Evolutionary conservation across 805 yeast species (phyloP).

Genomic region (Cyberlindnera americana): DNA sequence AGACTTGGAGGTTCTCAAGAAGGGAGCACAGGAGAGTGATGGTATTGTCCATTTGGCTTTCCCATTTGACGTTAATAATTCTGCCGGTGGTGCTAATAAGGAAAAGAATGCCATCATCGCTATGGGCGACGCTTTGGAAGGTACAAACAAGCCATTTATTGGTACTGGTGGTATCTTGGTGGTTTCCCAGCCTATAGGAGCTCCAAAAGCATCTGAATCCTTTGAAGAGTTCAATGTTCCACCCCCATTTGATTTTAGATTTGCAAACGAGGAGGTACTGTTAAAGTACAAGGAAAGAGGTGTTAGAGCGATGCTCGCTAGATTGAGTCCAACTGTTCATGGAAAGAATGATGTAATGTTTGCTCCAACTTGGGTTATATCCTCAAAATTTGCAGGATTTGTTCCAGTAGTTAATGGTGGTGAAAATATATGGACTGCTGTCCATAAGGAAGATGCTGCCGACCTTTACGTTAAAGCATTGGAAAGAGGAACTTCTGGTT

Average conservation of each 20-base stretch:
- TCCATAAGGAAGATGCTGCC: conserved; percentile 33
- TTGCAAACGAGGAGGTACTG: conserved; percentile 16
- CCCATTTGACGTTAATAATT: conserved; percentile 30
- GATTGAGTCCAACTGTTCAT: conserved; percentile 35
- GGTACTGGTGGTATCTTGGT: conserved; percentile 24
- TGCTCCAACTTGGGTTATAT: conserved; percentile 21
- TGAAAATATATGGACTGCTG: conserved; percentile 31
- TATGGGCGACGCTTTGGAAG: conserved; percentile 28
- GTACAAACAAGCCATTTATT: conserved; percentile 29
- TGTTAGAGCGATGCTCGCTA: conserved; percentile 24
- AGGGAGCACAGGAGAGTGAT: conserved; percentile 31
- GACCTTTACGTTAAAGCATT: conserved; percentile 27
- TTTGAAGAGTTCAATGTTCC: not conserved
- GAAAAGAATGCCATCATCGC: conserved; percentile 30
- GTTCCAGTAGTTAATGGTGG: conserved; percentile 36
- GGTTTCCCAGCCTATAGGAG: conserved; percentile 6
- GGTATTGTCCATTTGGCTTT: conserved; percentile 37
- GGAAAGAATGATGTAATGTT: conserved; percentile 31
- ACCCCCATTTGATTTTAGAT: conserved; percentile 9
- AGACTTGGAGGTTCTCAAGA: conserved; percentile 28
- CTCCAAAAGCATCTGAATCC: conserved; percentile 9
- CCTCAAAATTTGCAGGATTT: conserved; percentile 30
- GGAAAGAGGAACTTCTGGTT: conserved; percentile 28
- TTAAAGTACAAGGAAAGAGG: conserved; percentile 23
- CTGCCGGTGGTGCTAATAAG: conserved; percentile 15